Conservation (phyloP, 2,329 filamentous ascomycete genomes). For the Aspergillus candidus region DNA sequence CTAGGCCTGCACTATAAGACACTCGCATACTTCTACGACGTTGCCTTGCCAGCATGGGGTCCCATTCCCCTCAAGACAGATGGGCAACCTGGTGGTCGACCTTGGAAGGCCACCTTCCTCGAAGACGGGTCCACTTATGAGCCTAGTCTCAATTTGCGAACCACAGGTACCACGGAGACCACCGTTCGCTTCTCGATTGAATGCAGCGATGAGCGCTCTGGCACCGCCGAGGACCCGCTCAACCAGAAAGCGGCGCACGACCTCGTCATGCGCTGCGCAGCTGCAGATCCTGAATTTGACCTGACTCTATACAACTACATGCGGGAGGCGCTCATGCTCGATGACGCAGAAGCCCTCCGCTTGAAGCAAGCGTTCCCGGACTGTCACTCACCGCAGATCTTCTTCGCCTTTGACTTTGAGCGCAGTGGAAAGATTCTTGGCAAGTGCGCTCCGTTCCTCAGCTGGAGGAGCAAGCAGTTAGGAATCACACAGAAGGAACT, state of each 20-base stretch:
- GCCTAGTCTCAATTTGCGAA: neutral
- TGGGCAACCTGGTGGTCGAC: neutral
- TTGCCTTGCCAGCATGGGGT: neutral
- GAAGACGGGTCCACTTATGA: neutral
- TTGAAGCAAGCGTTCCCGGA: neutral
- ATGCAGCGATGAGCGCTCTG: neutral
- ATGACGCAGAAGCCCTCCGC: neutral
- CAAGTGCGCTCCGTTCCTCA: neutral
- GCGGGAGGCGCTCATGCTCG: neutral
- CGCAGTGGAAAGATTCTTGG: neutral
- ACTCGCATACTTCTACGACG: neutral
- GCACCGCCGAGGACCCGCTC: neutral
- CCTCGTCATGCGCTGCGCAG: neutral
- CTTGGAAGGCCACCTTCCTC: neutral
- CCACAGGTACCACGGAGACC: neutral
- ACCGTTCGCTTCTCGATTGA: neutral
- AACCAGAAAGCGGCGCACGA: slow-evolving; percentile 1
- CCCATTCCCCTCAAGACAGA: neutral
- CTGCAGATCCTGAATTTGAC: neutral
- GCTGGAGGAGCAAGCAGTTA: slow-evolving; percentile 1
- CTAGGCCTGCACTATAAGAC: neutral
- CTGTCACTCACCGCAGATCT: neutral
- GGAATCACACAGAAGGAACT: neutral
- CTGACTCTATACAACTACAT: neutral
- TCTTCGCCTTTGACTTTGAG: neutral